Evolutionary conservation across 192 early-diverging fungal species (phyloP).

Genomic region (Linnemannia exigua): DNA sequence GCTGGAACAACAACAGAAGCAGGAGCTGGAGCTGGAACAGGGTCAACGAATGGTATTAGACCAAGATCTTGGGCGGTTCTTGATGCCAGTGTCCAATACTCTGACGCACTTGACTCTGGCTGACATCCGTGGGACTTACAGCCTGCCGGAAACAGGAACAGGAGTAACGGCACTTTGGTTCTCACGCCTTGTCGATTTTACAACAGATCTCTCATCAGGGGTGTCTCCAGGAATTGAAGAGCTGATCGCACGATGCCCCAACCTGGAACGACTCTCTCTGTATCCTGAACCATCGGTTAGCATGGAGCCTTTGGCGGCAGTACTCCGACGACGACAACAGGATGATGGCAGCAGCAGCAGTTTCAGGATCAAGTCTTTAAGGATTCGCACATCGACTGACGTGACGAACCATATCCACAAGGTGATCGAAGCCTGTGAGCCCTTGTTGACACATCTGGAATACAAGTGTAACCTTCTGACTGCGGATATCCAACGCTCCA

Average conservation of each 20-base stretch:
- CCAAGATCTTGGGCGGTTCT: background rate
- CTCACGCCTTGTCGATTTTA: background rate
- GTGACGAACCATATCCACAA: background rate
- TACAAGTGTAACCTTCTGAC: background rate
- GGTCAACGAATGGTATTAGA: too few relatives aligned
- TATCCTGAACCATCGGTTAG: background rate
- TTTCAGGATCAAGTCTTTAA: background rate
- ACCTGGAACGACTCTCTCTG: background rate
- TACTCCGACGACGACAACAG: background rate
- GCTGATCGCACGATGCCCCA: background rate
- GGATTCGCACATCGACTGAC: background rate
- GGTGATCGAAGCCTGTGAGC: background rate
- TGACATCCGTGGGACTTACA: background rate
- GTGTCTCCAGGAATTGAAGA: background rate
- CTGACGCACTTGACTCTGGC: background rate
- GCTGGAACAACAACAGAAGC: too few relatives aligned
- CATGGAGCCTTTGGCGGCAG: background rate
- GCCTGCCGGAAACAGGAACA: background rate
- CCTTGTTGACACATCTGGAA: background rate
- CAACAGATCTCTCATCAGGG: background rate
- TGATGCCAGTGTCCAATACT: background rate
- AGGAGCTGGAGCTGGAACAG: too few relatives aligned
- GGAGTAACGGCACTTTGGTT: background rate
- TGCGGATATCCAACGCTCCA: background rate
- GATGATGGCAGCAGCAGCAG: background rate